phyloP scores from a whole-genome alignment of 2,329 filamentous ascomycete genomes.

The Berkeleyomyces rouxiae region DNA sequence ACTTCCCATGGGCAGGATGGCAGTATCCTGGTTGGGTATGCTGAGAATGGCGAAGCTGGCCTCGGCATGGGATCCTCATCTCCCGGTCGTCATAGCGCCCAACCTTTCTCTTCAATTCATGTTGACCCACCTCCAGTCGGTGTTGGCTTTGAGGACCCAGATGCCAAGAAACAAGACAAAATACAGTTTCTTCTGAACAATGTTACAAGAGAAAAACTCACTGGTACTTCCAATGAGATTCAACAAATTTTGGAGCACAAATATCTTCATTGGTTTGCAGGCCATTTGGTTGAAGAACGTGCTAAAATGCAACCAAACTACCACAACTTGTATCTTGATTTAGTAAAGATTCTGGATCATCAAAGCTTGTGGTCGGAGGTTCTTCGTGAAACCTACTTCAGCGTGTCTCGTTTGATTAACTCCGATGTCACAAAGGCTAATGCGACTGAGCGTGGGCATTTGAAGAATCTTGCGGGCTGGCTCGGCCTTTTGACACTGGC shows the following conservation, averaged over 20 bases:
- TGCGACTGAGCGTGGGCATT: slow-evolving; percentile 64
- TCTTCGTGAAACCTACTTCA: slow-evolving; percentile 81
- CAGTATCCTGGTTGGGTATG: neutral
- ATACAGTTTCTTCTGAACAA: slow-evolving; percentile 96
- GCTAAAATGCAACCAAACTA: slow-evolving; percentile 97
- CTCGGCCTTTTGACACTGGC: slow-evolving; percentile 84
- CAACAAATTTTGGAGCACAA: slow-evolving; percentile 60
- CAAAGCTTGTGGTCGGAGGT: slow-evolving; percentile 71
- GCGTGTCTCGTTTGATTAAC: slow-evolving; percentile 74
- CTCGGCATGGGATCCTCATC: slow-evolving; percentile 19
- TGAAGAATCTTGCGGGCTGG: slow-evolving; percentile 92
- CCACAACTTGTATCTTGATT: slow-evolving; percentile 78
- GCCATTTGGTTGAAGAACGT: slow-evolving; percentile 85
- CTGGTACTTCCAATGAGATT: slow-evolving; percentile 69
- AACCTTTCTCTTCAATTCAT: slow-evolving; percentile 63
- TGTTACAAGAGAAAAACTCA: slow-evolving; percentile 75
- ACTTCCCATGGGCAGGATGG: neutral
- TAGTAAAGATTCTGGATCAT: slow-evolving; percentile 69
- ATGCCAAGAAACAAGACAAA: slow-evolving; percentile 74
- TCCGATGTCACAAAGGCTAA: slow-evolving; percentile 75
- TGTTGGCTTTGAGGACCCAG: slow-evolving; percentile 61
- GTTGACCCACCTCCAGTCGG: slow-evolving; percentile 51
- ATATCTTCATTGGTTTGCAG: slow-evolving; percentile 92
- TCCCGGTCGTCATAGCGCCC: slow-evolving; percentile 39
- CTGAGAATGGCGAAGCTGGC: neutral